A percentile compares a stretch with the other conserved stretches of the same genome.
phyloP scores from a whole-genome alignment of 2,329 filamentous ascomycete species.

The Neonectria punicea region DNA sequence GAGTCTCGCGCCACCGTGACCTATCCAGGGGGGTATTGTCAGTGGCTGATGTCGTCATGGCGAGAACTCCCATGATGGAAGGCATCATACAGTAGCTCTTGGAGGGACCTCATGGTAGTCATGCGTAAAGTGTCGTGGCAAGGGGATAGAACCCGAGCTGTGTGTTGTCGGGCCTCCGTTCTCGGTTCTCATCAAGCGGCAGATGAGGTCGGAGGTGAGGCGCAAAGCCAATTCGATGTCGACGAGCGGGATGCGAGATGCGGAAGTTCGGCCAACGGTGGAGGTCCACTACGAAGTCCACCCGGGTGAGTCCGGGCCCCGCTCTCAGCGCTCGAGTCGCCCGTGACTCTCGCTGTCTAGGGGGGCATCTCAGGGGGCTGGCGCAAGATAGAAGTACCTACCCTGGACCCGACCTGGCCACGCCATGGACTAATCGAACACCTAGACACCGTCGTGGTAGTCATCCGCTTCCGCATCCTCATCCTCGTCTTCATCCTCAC shows the following conservation, averaged over 20 bases:
- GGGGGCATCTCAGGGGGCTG: slow-evolving; percentile 8
- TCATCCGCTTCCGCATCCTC: background rate
- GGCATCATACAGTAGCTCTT: slow-evolving; percentile 51
- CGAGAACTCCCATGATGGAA: slow-evolving; percentile 3
- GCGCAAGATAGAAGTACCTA: background rate
- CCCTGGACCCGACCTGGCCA: too few relatives aligned
- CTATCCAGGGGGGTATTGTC: slow-evolving; percentile 54
- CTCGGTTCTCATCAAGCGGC: slow-evolving; percentile 5
- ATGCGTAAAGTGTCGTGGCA: background rate
- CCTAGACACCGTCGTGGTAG: slow-evolving; percentile 1
- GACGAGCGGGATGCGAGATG: background rate
- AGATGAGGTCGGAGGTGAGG: slow-evolving; percentile 12
- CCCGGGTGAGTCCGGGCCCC: slow-evolving; percentile 22
- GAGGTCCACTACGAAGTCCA: too few relatives aligned
- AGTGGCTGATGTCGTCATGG: slow-evolving; percentile 29
- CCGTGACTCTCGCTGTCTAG: slow-evolving; percentile 7
- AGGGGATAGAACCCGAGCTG: background rate
- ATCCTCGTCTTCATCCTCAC: slow-evolving; percentile 8
- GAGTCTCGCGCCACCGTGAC: slow-evolving; percentile 74
- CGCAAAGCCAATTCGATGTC: slow-evolving; percentile 11
- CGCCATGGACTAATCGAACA: too few relatives aligned
- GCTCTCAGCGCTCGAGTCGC: slow-evolving; percentile 23
- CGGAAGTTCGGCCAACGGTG: slow-evolving; percentile 9
- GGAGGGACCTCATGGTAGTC: slow-evolving; percentile 50
- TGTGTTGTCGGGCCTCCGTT: background rate